Base-by-base conservation (phyloP, 306 rosid genomes). In the Vigna trinervia region DNA sequence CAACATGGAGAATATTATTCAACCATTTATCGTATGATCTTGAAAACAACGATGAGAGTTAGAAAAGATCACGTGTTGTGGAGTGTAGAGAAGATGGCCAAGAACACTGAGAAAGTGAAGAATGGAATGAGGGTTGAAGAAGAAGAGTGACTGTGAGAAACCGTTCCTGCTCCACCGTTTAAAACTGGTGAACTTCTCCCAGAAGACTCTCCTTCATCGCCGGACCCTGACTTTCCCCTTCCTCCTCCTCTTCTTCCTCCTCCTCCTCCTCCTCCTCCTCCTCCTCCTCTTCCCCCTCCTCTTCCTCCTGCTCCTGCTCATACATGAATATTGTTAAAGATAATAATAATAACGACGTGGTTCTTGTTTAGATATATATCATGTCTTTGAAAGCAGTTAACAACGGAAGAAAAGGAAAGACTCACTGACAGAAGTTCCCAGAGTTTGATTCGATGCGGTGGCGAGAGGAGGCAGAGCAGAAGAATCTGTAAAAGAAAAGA, bases 391-490 rank as follows among this genome's bases (percentile, higher is more conserved):
- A 39, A 39, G 12, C 8, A 12, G 13, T 47, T 0, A 47, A 13
- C 22, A 0, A 17, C 12, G 7, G 23, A 52, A 26, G 8, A 17
- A 15, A 12, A 12, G 12, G 39, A 8, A 51, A 20, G 28, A 69
- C 69, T 6, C 23, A 84, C 86, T 86, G 5, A 71, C 12, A 66
- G 53, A 45, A 45, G 50, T 80, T 30, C 41, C 83, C 5, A 86
- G 64, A 69, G 56, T 59, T 20, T 80, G 65, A 34, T 22, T 32
- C 1, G 45, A 22, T 26, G 86, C 46, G 67, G 74, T 77, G 47
- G 56, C 60, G 52, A 90, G 86, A 51, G 90, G 97, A 5, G 96
- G 89, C 46, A 90, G 85, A 56, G 82, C 56, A 14, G 56, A 52
- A 13, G 88, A 77, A 23, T 50, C 93, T 88, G 85, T 76, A 11